A percentile compares a stretch with the other conserved stretches of the same genome.
Conservation (phyloP, 768 basidiomycete genomes). For the Tricholoma sp. region DNA sequence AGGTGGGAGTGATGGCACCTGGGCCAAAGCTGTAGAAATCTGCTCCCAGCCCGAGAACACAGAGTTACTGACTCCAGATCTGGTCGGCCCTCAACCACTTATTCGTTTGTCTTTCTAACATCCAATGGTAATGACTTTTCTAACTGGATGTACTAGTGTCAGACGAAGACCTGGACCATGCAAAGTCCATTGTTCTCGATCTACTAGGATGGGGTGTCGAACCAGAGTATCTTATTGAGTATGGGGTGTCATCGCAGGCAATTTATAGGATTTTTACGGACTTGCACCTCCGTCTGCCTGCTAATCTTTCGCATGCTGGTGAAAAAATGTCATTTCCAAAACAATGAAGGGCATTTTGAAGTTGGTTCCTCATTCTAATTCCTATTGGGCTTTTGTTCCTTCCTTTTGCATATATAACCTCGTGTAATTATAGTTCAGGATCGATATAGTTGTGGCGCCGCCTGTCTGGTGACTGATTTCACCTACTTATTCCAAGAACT, state of each 20-base stretch:
- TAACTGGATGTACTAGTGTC: conserved; percentile 27
- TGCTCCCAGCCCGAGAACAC: not conserved
- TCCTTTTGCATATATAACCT: not conserved
- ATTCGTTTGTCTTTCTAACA: not conserved
- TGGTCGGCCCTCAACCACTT: not conserved
- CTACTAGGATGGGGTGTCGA: conserved; percentile 52
- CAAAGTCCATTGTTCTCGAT: conserved; percentile 46
- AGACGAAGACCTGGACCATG: conserved; percentile 33
- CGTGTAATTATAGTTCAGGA: not conserved
- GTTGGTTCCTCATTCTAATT: not conserved
- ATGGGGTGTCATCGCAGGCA: conserved; percentile 34
- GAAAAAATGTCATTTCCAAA: not conserved
- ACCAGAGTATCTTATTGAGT: conserved; percentile 42
- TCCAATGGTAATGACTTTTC: not conserved
- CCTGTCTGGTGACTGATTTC: not conserved
- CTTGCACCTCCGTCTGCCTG: conserved; percentile 26
- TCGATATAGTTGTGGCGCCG: not conserved
- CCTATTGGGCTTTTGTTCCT: not conserved
- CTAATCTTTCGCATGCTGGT: conserved; percentile 18
- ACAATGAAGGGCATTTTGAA: not conserved
- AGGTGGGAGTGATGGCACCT: not conserved
- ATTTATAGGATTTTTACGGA: conserved; percentile 39
- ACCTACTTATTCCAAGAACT: not conserved
- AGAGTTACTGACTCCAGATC: not conserved
- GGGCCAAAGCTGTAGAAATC: not conserved